Percentiles rank a stretch among this genome's conserved stretches.
Conservation (phyloP, 78 protist species). For the Dictyostelium intermedium region DNA sequence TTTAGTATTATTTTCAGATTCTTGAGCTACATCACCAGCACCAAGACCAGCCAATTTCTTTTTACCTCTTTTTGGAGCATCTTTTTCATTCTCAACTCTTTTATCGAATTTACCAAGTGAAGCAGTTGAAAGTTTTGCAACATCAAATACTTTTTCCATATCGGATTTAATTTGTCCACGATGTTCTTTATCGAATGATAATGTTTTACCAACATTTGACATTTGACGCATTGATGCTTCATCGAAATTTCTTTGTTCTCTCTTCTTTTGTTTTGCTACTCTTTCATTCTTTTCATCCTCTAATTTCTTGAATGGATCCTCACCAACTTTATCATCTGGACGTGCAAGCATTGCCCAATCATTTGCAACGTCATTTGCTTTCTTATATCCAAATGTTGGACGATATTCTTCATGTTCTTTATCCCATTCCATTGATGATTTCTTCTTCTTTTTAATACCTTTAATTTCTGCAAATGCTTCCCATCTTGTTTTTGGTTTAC, state of each 20-base stretch:
- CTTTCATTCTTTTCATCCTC: slow-evolving; percentile 60
- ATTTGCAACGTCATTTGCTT: slow-evolving; percentile 31
- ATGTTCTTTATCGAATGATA: slow-evolving; percentile 33
- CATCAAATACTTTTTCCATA: slow-evolving; percentile 35
- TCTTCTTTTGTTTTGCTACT: slow-evolving; percentile 54
- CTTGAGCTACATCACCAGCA: neutral
- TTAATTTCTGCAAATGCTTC: slow-evolving; percentile 79
- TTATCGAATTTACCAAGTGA: slow-evolving; percentile 74
- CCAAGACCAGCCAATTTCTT: slow-evolving; percentile 44
- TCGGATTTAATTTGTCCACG: slow-evolving; percentile 52
- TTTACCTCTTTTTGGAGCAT: slow-evolving; percentile 29
- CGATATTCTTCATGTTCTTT: slow-evolving; percentile 38
- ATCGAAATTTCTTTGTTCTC: slow-evolving; percentile 69
- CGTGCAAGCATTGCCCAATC: slow-evolving; percentile 34
- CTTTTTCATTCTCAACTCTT: slow-evolving; percentile 18
- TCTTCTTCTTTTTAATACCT: slow-evolving; percentile 69
- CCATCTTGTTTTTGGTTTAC: slow-evolving; percentile 75
- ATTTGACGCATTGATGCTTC: slow-evolving; percentile 40
- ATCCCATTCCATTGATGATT: slow-evolving; percentile 52
- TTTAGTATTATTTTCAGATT: slow-evolving; percentile 4
- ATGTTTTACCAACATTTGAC: slow-evolving; percentile 24
- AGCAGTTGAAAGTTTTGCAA: slow-evolving; percentile 73
- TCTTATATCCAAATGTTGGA: slow-evolving; percentile 31
- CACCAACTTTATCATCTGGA: slow-evolving; percentile 45
- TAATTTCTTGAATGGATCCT: slow-evolving; percentile 55